Evolutionary conservation across 495 filamentous ascomycete species (phyloP), one percentile per base, ranked within the genome.

Genomic region (Xylaria longipes): DNA sequence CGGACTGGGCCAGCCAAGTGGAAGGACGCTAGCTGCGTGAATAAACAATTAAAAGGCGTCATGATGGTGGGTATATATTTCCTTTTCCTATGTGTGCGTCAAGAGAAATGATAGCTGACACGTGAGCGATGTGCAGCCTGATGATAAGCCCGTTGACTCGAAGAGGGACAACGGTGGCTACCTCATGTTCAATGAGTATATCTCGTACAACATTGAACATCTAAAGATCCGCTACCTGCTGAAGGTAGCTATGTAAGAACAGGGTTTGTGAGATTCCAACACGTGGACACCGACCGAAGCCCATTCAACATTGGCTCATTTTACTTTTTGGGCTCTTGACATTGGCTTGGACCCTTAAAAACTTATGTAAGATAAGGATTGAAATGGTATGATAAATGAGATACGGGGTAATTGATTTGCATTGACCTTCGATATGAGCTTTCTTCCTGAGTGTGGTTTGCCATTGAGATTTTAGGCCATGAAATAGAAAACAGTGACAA

Each of bases 131-230:
- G 22, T 29, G 20, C 5, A 63, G 62, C 65, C 65, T 8, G 65
- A 68, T 31, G 65, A 22, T 29, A 27, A 35, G n/a, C 29, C 60
- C 46, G 75, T 77, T 25, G 76, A 73, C 15, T 41, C 77, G 27
- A 82, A 76, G 4, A 68, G 69, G 22, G 69, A 76, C 31, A n/a
- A 43, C 5, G 73, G 77, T 3, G 74, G 76, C 0, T 78, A 75
- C 52, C 77, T 87, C 31, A 75, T 80, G 62, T 87, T 84, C 73
- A 87, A 88, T 64, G 86, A 87, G 83, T 93, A 92, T 75, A 91
- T 93, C 68, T 84, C 85, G 17, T 93, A 93, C 72, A 87, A 92
- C 74, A 83, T 91, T n/a, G 83, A 87, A 15, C 91, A 93, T 81
- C 85, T 93, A 41, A 84, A 87, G n/a, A 83, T 91, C 68, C 82